Conservation (phyloP, 495 filamentous ascomycete genomes). For the Neurospora africana region DNA sequence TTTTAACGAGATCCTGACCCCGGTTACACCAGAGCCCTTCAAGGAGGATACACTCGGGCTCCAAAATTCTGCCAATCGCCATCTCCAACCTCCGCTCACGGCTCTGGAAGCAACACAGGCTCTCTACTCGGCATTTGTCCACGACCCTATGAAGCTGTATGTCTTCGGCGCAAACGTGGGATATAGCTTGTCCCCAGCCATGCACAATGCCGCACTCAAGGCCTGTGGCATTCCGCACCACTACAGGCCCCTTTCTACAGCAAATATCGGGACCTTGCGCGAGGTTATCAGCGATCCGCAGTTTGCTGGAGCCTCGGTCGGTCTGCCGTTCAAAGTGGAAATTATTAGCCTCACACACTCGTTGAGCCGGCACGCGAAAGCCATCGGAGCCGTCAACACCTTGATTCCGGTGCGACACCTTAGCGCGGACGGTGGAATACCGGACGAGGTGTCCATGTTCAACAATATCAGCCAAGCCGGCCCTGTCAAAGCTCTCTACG, state of each 20-base stretch:
- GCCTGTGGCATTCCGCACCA: conserved; percentile 57
- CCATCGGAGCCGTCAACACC: conserved; percentile 68
- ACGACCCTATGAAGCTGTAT: conserved; percentile 56
- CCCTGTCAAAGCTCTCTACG: conserved; percentile 55
- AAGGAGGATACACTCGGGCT: conserved; percentile 9
- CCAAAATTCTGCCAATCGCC: conserved; percentile 4
- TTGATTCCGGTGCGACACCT: conserved; percentile 57
- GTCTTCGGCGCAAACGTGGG: conserved; percentile 58
- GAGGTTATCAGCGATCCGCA: conserved; percentile 49
- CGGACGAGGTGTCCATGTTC: conserved; percentile 45
- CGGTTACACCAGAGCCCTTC: conserved; percentile 49
- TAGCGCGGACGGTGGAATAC: conserved; percentile 46
- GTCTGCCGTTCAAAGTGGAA: conserved; percentile 61
- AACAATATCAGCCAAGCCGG: conserved; percentile 51
- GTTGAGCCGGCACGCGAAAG: conserved; percentile 58
- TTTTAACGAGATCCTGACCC: conserved; percentile 57
- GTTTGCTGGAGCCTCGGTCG: conserved; percentile 63
- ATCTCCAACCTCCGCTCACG: conserved; percentile 36
- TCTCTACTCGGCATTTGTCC: conserved; percentile 40
- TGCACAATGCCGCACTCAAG: conserved; percentile 63
- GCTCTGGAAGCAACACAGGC: conserved; percentile 48
- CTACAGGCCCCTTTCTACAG: conserved; percentile 50
- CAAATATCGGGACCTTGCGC: conserved; percentile 48
- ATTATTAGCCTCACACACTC: conserved; percentile 53
- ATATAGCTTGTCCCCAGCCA: conserved; percentile 63